A percentile compares a stretch with the other conserved stretches of the same genome.
phyloP scores from a whole-genome alignment of 805 yeast genomes.

The Metschnikowia orientalis region DNA sequence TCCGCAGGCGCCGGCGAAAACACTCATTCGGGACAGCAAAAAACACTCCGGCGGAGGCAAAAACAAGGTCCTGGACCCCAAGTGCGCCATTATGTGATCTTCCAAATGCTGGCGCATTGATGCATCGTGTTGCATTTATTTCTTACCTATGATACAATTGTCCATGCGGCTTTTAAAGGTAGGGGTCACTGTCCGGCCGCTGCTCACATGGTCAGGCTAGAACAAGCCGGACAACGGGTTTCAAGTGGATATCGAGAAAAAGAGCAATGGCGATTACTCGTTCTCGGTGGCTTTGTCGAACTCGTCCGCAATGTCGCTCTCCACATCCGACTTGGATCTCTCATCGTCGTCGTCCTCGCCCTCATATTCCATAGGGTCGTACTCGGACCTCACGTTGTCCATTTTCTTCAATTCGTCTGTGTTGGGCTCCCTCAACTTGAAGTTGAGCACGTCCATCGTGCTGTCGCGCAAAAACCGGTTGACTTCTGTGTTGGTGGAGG shows the following conservation, averaged over 20 bases:
- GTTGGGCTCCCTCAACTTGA: conserved; percentile 67
- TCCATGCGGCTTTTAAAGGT: too few relatives aligned
- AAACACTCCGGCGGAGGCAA: too few relatives aligned
- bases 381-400: conserved; percentile 64
- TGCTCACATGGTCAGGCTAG: too few relatives aligned
- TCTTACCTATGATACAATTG: conserved; percentile 1
- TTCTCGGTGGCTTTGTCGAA: conserved; percentile 20
- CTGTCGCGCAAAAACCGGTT: conserved; percentile 52
- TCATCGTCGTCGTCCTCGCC: conserved; percentile 53
- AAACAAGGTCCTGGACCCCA: too few relatives aligned
- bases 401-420: conserved; percentile 62
- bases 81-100: background rate
- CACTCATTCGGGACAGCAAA: too few relatives aligned
- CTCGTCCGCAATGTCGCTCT: conserved; percentile 22
- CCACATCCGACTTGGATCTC: conserved; percentile 27
- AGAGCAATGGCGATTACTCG: conserved; percentile 9
- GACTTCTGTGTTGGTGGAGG: conserved; percentile 51
- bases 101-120: too few relatives aligned
- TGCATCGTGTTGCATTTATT: conserved; percentile 1
- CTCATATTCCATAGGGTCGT: conserved; percentile 75
- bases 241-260: background rate
- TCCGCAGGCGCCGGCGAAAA: too few relatives aligned
- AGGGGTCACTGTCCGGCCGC: too few relatives aligned
- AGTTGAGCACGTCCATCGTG: conserved; percentile 58
- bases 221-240: too few relatives aligned